Evolutionary conservation across 768 basidiomycete species (phyloP), one percentile per base, ranked within the genome.

Genomic region (Glaciozyma antarctica): DNA sequence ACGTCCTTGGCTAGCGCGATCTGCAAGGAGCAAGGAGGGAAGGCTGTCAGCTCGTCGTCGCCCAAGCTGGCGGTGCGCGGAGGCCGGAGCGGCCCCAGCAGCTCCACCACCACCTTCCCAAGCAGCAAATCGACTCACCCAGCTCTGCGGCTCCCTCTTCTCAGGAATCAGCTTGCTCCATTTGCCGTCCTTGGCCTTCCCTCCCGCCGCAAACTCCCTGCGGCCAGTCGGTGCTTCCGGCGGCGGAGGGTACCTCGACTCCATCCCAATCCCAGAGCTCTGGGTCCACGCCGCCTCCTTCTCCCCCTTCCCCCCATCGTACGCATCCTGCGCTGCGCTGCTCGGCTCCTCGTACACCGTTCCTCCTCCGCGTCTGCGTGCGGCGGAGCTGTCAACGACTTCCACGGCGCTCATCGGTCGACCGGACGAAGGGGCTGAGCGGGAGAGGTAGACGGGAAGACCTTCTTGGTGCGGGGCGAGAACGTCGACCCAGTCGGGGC

Each of bases 211-310:
- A 32, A 62, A 70, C 59, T 70, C 65, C 16, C 54, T 38, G 19
- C 58, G 28, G 5, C 57, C 57, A 21, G 28, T 44, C 24, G 57
- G 57, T 21, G n/a, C 53, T n/a, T 24, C 49, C 13, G 49, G 49
- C 32, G 68, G 63, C 22, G 64, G 64, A 2, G 64, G 61, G 24
- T 66, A 62, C 28, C 60, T 47, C n/a, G 60, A 62, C 60, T 69
- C 68, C 68, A 69, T 69, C 24, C 68, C 68, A 28, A 69, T 69
- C 38, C 68, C 68, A 10, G 61, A 63, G n/a, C 43, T 16, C 10
- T 64, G 68, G 64, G 64, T 66, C 41, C 44, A 30, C 8, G 44
- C 61, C 43, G 10, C 51, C 56, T 66, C 32, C 43, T 49, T 34
- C 7, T 45, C 32, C 10, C 45, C 24, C 57, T 38, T 58, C 1